phyloP scores from a whole-genome alignment of 202 grass and related monocot genomes.

The Carex sylvatica region DNA sequence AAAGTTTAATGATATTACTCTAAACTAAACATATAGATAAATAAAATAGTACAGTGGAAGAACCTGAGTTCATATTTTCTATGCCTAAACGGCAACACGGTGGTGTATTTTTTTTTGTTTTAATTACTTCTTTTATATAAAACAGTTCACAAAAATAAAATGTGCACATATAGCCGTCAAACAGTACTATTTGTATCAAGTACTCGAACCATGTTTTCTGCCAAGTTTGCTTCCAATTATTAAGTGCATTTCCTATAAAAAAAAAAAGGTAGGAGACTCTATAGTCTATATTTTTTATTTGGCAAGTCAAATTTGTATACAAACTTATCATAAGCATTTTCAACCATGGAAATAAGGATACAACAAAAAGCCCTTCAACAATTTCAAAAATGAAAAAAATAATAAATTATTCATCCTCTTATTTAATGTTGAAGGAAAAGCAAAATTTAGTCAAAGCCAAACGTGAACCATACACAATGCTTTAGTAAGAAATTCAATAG shows the following conservation, averaged over 20 bases:
- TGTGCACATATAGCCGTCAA: neutral
- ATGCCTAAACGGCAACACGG: neutral
- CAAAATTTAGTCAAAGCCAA: neutral
- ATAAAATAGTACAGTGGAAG: too few species aligned
- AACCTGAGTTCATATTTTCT: neutral
- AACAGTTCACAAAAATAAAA: neutral
- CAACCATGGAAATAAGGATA: neutral
- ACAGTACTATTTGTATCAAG: neutral
- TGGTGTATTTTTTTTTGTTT: neutral
- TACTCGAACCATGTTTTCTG: neutral
- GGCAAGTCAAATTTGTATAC: neutral
- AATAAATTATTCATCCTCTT: neutral
- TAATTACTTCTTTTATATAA: neutral
- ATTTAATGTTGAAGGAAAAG: neutral
- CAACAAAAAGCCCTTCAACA: neutral
- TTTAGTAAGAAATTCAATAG: neutral
- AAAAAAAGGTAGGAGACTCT: neutral
- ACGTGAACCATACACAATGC: neutral
- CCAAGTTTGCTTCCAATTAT: neutral
- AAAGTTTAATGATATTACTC: too few species aligned
- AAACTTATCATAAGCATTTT: conserved; percentile 1
- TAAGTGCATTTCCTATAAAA: neutral
- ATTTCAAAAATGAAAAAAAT: neutral
- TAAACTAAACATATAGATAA: too few species aligned
- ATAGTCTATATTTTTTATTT: neutral